These are phyloP conservation scores for Cladosporium oxysporum DNA, from an alignment of 2,329 filamentous ascomycete genomes.

Conservation along the genomic window DNA sequence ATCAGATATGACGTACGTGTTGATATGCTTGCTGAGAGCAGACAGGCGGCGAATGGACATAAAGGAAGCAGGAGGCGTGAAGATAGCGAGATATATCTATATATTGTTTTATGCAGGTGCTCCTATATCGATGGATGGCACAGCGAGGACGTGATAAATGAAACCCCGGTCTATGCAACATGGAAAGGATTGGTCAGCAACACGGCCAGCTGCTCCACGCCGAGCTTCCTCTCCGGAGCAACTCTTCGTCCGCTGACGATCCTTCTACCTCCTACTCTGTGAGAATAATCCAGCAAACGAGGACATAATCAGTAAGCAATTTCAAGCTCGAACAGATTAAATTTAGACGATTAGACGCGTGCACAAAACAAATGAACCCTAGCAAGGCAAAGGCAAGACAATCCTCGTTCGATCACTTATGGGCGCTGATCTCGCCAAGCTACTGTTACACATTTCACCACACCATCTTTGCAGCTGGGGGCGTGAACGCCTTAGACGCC, in stretches of 20 bases:
- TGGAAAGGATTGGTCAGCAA: constrained; percentile 15
- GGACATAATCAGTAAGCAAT: neutral
- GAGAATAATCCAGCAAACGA: neutral
- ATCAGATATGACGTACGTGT: constrained; percentile 14
- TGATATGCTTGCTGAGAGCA: constrained; percentile 6
- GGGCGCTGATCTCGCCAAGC: neutral
- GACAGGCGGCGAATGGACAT: constrained; percentile 16
- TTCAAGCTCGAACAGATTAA: neutral
- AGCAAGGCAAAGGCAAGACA: neutral
- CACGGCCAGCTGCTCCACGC: neutral
- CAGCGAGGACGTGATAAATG: neutral
- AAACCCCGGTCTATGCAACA: neutral
- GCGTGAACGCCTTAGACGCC: neutral
- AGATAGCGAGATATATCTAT: neutral
- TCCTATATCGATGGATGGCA: neutral
- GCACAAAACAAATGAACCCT: accelerated
- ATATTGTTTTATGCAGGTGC: neutral
- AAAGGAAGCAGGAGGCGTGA: no score
- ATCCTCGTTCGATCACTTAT: neutral
- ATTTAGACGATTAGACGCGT: neutral
- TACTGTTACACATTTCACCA: neutral
- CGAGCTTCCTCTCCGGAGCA: neutral
- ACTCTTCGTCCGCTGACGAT: neutral
- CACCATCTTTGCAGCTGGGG: neutral
- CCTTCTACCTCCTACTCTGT: no score